phyloP scores from a whole-genome alignment of 129 eudicot genomes.

The Tagetes patula region DNA sequence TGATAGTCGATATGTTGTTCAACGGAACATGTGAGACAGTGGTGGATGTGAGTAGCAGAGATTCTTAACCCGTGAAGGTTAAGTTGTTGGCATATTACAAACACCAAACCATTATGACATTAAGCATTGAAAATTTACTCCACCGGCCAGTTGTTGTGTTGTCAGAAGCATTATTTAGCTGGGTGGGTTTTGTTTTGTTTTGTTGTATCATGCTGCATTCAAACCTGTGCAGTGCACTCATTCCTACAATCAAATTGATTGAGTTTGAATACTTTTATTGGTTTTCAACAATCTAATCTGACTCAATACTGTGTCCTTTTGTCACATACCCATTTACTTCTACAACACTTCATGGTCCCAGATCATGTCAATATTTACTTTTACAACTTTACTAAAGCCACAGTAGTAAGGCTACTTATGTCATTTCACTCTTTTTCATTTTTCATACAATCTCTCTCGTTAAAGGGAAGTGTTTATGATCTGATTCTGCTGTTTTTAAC shows the following conservation, averaged over 20 bases:
- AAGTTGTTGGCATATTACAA: constrained; percentile 16
- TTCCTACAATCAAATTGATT: constrained; percentile 27
- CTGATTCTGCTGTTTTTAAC: no score
- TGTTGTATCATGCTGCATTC: constrained; percentile 3
- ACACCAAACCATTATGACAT: neutral
- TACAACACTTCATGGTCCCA: constrained; percentile 43
- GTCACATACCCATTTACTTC: constrained; percentile 39
- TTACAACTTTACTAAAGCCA: constrained; percentile 13
- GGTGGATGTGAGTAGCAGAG: constrained; percentile 31
- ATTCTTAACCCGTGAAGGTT: constrained; percentile 37
- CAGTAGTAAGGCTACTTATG: constrained; percentile 10
- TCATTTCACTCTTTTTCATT: neutral
- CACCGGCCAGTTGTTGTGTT: constrained; percentile 16
- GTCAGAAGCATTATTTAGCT: constrained; percentile 31
- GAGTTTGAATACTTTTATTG: constrained; percentile 20
- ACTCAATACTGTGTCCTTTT: constrained; percentile 26
- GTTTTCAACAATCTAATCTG: constrained; percentile 18
- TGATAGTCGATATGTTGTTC: no score
- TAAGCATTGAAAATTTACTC: constrained; percentile 24
- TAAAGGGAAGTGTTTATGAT: no score
- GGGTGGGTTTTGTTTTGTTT: constrained; percentile 9
- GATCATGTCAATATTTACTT: constrained; percentile 1
- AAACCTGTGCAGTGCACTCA: neutral
- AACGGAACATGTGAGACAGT: neutral
- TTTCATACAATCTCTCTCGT: no score